These are phyloP conservation scores for Cyclostephanos invisitatus DNA, from an alignment of 108 stramenopile species.

Conservation along the genomic window DNA sequence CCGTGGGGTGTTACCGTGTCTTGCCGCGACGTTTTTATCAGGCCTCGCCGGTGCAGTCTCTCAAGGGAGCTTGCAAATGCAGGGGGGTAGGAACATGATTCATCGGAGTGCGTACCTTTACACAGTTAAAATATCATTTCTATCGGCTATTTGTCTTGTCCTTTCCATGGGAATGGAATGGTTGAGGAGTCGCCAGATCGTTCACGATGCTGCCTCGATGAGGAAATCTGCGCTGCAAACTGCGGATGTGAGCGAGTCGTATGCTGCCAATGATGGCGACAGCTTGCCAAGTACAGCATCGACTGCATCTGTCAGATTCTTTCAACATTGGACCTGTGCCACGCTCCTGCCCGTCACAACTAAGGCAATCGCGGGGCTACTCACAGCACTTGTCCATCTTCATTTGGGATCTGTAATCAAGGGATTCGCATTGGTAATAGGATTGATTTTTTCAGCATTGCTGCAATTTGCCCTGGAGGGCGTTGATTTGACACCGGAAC, in stretches of 20 bases:
- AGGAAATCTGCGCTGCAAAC: too few species aligned
- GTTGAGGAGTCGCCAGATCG: conserved; percentile 1
- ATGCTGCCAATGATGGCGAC: not conserved
- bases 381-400: conserved; percentile 75
- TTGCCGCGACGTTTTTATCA: conserved; percentile 70
- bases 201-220: not conserved
- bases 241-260: not conserved
- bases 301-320: conserved; percentile 2
- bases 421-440: conserved; percentile 67
- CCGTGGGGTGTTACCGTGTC: conserved; percentile 62
- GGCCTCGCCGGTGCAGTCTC: conserved; percentile 87
- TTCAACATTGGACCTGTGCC: conserved; percentile 28
- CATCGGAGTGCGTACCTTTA: conserved; percentile 74
- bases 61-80: conserved; percentile 74
- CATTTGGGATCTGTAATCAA: conserved; percentile 70
- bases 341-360: conserved; percentile 47
- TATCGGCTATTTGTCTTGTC: conserved; percentile 47
- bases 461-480: conserved; percentile 54
- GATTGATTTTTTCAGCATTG: conserved; percentile 56
- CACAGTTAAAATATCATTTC: conserved; percentile 70
- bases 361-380: conserved; percentile 70
- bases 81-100: conserved; percentile 16
- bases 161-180: conserved; percentile 22
- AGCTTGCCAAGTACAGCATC: too few species aligned
- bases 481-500: conserved; percentile 43